These are phyloP conservation scores for Termitomyces sp. DNA, from an alignment of 768 basidiomycete species.

Conservation along the genomic window DNA sequence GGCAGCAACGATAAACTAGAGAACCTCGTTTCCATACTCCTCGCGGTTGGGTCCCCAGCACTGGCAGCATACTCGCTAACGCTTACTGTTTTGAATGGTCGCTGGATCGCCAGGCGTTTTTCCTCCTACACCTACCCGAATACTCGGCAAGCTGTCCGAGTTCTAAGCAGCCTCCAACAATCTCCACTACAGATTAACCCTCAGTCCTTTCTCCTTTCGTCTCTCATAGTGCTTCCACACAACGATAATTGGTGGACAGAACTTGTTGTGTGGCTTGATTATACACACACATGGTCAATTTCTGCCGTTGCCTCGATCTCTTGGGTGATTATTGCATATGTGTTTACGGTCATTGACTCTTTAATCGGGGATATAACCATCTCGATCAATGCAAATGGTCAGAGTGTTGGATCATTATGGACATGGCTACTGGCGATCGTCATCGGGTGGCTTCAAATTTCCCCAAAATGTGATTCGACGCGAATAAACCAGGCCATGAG, in stretches of 20 bases:
- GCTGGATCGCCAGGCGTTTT: constrained; percentile 32
- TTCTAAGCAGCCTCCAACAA: constrained; percentile 36
- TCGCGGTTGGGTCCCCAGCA: constrained; percentile 37
- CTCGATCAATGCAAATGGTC: constrained; percentile 26
- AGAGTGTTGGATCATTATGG: constrained; percentile 35
- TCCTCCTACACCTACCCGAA: constrained; percentile 24
- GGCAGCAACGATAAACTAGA: constrained; percentile 31
- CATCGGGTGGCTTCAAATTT: constrained; percentile 35
- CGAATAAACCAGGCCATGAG: constrained; percentile 24
- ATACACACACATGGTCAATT: constrained; percentile 31
- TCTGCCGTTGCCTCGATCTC: constrained; percentile 30
- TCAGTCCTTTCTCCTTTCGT: constrained; percentile 24
- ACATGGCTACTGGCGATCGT: constrained; percentile 40
- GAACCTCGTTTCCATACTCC: constrained; percentile 33
- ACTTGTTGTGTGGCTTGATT: constrained; percentile 25
- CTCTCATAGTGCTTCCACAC: constrained; percentile 33
- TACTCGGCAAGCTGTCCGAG: constrained; percentile 20
- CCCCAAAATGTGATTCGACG: constrained; percentile 31
- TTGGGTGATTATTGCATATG: constrained; percentile 39
- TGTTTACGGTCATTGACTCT: constrained; percentile 30
- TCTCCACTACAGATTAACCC: constrained; percentile 27
- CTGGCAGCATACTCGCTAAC: constrained; percentile 40
- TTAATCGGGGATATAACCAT: constrained; percentile 18
- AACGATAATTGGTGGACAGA: constrained; percentile 38
- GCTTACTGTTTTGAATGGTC: constrained; percentile 35